phyloP scores from a whole-genome alignment of 2,329 filamentous ascomycete species.

The Beauveria rudraprayagi region DNA sequence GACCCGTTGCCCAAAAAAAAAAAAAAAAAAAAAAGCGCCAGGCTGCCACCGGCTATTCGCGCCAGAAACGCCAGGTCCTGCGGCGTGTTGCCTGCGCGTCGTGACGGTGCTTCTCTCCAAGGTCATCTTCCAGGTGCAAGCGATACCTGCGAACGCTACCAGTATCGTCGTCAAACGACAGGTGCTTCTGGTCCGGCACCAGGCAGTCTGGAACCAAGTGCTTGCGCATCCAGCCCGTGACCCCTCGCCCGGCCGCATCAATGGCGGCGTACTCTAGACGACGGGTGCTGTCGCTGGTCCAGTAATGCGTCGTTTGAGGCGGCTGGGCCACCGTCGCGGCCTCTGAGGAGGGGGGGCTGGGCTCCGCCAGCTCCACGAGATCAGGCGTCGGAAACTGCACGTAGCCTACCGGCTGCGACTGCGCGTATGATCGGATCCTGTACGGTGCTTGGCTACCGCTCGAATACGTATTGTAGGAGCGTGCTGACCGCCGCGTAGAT shows the following conservation, averaged over 20 bases:
- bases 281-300: conserved; percentile 56
- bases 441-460: conserved; percentile 21
- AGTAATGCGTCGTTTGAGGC: conserved; percentile 56
- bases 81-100: conserved; percentile 4
- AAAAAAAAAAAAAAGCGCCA: background rate
- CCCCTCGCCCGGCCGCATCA: conserved; percentile 51
- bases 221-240: conserved; percentile 52
- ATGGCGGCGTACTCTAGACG: conserved; percentile 60
- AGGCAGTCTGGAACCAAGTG: conserved; percentile 55
- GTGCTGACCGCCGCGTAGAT: conserved; percentile 32
- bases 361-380: conserved; percentile 22
- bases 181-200: conserved; percentile 39
- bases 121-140: conserved; percentile 45
- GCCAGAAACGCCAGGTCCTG: conserved; percentile 14
- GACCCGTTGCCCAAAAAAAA: no score
- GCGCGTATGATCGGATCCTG: conserved; percentile 26
- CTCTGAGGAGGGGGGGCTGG: conserved; percentile 7
- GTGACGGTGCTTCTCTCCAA: conserved; percentile 18
- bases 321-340: conserved; percentile 30
- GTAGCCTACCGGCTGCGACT: conserved; percentile 30
- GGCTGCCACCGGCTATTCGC: conserved; percentile 7
- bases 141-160: conserved; percentile 57
- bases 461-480: conserved; percentile 24
- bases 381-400: conserved; percentile 44
- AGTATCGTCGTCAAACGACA: conserved; percentile 53